Base-by-base conservation (phyloP, 1,139 yeast species). In the Debaryomycetaceae sp. region DNA sequence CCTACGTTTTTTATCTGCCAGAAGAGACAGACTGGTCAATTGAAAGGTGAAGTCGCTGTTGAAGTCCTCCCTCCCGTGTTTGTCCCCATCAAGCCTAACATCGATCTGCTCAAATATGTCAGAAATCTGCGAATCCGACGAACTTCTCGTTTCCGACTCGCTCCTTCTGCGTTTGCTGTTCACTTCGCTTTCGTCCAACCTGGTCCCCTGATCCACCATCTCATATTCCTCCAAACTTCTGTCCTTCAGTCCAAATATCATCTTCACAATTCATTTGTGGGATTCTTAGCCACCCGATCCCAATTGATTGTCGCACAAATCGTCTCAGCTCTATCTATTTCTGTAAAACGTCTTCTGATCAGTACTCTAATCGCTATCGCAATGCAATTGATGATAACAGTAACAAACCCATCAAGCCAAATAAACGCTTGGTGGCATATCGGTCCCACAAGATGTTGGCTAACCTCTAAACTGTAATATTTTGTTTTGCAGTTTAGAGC, bases 51-150 rank as follows among this genome's bases (percentile, higher is more conserved):
- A 56, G 45, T 56, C 61, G 30, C 55, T 50, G 40, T 59, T 52
- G 54, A 70, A 70, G 41, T 59, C 62, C 9, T 63, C 57, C 22
- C 34, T n/a, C 7, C 39, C 49, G 6, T 46, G 41, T 14, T 50
- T 42, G 33, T 40, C 38, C n/a, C 8, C 13, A 9, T 17, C 27
- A 22, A 20, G 58, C 46, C 47, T 48, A 59, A 50, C 56, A 24
- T 62, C 59, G 34, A 68, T 58, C 31, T 61, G 63, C 7, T 66
- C 65, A 48, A 72, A 70, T 9, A 70, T 33, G 5, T 42, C 54
- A 0, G 76, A 71, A 6, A 62, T 35, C 35, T 50, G 53, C 8
- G 64, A 56, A 5, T 55, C 63, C 5, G 44, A 41, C 1, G 62
- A 54, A 17, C 37, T 37, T 35, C 57, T 7, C 4, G 11, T 3